phyloP scores from a whole-genome alignment of 345 rosid species.

The Ceriops decandra region DNA sequence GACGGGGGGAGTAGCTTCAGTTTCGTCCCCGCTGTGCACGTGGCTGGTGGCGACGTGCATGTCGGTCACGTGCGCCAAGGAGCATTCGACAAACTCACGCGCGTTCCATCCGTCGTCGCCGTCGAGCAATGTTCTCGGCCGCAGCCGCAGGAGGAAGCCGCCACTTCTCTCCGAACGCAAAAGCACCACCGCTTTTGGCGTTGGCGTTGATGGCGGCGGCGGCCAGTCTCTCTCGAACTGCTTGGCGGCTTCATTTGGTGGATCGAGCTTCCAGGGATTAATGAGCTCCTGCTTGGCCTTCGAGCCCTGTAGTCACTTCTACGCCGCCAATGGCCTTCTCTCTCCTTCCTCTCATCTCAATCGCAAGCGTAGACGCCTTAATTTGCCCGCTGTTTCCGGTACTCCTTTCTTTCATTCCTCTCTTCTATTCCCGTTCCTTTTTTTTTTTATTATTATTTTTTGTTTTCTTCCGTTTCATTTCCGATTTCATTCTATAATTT shows the following conservation, averaged over 20 bases:
- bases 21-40: conserved; percentile 75
- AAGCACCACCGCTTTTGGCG: not conserved
- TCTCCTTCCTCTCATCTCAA: conserved; percentile 27
- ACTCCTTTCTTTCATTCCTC: not conserved
- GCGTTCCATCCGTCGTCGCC: conserved; percentile 23
- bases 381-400: conserved; percentile 19
- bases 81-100: conserved; percentile 22
- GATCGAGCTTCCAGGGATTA: conserved; percentile 49
- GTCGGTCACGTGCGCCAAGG: conserved; percentile 53
- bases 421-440: not conserved
- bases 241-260: conserved; percentile 31
- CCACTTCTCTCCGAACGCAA: conserved; percentile 29
- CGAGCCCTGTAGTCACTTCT: conserved; percentile 60
- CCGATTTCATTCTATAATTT: not conserved
- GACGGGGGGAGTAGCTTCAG: conserved; percentile 29
- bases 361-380: conserved; percentile 15
- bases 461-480: not conserved
- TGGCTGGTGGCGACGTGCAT: conserved; percentile 88
- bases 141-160: conserved; percentile 43
- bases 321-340: conserved; percentile 47
- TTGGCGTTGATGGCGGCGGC: not conserved
- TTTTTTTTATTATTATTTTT: not conserved
- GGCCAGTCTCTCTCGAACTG: conserved; percentile 6
- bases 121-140: conserved; percentile 22
- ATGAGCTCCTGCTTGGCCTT: conserved; percentile 60